Percentiles rank a stretch among this genome's conserved stretches.
phyloP scores from a whole-genome alignment of 1,139 yeast genomes.

The Zygosaccharomyces pseudobailii region DNA sequence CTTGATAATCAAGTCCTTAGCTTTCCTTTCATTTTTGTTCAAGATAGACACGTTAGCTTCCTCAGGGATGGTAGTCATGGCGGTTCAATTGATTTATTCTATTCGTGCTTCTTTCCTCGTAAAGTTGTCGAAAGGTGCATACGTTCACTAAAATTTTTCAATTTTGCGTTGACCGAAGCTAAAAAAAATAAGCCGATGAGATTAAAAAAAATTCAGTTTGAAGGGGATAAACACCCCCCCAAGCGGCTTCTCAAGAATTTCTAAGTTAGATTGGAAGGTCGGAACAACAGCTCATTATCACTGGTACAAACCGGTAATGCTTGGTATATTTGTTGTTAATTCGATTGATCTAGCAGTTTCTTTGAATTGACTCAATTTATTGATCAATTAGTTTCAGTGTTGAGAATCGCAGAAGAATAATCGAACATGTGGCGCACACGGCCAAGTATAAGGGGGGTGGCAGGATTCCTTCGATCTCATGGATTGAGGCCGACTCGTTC shows the following conservation, averaged over 20 bases:
- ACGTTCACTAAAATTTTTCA: constrained; percentile 7
- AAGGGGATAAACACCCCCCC: not conserved
- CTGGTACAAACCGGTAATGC: not conserved
- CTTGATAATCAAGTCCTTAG: constrained; percentile 86
- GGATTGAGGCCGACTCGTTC: not conserved
- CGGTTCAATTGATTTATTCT: not conserved
- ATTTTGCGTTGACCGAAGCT: not conserved
- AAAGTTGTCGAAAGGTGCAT: not conserved
- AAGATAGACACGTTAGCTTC: constrained; percentile 83
- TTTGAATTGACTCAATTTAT: not conserved
- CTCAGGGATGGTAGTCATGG: constrained; percentile 59
- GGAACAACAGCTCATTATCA: not conserved
- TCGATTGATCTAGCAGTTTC: not conserved
- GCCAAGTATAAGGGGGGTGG: not conserved
- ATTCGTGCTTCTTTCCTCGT: not conserved
- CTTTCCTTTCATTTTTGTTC: constrained; percentile 93
- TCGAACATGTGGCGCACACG: not conserved
- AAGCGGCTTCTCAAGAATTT: too few relatives aligned
- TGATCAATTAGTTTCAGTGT: not conserved
- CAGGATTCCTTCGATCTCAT: not conserved
- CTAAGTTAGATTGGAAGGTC: too few relatives aligned
- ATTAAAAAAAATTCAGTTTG: not conserved
- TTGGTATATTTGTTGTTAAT: not conserved
- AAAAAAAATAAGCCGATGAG: not conserved
- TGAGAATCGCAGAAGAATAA: not conserved